Conservation (phyloP, 805 yeast genomes). For the Saturnispora silvae region DNA sequence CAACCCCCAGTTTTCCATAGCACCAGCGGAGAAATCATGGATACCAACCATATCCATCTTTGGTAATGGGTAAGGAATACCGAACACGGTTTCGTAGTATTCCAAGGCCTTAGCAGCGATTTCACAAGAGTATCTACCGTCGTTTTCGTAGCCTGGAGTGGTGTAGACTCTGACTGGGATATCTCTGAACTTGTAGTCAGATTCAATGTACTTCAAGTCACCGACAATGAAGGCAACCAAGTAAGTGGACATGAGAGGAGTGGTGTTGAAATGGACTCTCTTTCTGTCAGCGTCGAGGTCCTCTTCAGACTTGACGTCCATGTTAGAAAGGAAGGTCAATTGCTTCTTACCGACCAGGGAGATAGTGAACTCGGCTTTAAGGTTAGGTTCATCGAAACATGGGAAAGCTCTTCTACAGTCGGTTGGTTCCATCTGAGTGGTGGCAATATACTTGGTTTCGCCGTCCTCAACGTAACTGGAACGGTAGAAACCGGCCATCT, state of each 20-base stretch:
- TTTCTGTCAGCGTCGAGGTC: slow-evolving; percentile 13
- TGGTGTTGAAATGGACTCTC: slow-evolving; percentile 32
- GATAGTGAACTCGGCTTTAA: slow-evolving; percentile 47
- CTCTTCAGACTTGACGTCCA: slow-evolving; percentile 29
- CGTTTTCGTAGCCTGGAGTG: slow-evolving; percentile 36
- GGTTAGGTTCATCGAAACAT: slow-evolving; percentile 46
- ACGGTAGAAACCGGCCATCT: slow-evolving; percentile 50
- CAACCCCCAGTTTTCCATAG: slow-evolving; percentile 90
- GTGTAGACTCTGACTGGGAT: slow-evolving; percentile 45
- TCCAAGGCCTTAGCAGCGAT: slow-evolving; percentile 45
- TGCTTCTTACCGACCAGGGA: slow-evolving; percentile 28
- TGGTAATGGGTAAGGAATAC: slow-evolving; percentile 62
- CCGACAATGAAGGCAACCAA: slow-evolving; percentile 51
- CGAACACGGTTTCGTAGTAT: slow-evolving; percentile 39
- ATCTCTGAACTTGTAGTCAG: slow-evolving; percentile 34
- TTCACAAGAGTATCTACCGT: slow-evolving; percentile 39
- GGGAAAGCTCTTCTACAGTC: slow-evolving; percentile 54
- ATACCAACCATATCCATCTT: slow-evolving; percentile 76
- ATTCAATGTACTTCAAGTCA: slow-evolving; percentile 44
- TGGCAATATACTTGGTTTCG: slow-evolving; percentile 33
- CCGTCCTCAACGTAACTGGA: slow-evolving; percentile 38
- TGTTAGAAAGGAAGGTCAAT: slow-evolving; percentile 37
- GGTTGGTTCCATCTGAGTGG: slow-evolving; percentile 55
- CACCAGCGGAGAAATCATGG: slow-evolving; percentile 73
- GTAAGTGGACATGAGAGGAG: slow-evolving; percentile 48